Conservation (phyloP, 2,329 filamentous ascomycete genomes). For the Paraphoma sp. region DNA sequence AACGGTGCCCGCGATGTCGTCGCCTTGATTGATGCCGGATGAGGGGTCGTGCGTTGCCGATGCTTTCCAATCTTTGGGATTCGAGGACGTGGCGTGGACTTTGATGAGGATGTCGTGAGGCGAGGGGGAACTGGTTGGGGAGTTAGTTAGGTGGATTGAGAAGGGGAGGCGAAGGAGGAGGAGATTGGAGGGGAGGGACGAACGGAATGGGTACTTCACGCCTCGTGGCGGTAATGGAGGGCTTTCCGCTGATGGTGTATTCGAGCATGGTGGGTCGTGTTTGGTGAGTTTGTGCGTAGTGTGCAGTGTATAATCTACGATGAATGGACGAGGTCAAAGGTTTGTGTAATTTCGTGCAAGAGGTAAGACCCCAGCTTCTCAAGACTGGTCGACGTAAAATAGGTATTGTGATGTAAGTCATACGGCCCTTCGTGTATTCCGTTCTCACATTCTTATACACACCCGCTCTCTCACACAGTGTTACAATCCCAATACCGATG, state of each 20-base stretch:
- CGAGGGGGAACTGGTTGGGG: not conserved
- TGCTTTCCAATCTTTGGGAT: not conserved
- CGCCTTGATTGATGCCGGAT: constrained; percentile 50
- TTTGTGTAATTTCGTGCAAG: too few species aligned
- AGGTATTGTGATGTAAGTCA: too few species aligned
- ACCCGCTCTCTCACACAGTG: too few species aligned
- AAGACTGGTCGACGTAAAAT: too few species aligned
- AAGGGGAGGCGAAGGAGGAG: not conserved
- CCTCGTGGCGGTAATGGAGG: not conserved
- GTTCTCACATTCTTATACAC: too few species aligned
- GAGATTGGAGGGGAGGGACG: not conserved
- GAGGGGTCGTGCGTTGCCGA: not conserved
- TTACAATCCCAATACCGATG: too few species aligned
- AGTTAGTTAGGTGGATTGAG: too few species aligned
- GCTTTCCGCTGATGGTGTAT: not conserved
- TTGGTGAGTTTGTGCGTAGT: too few species aligned
- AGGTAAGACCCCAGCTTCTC: too few species aligned
- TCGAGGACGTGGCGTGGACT: not conserved
- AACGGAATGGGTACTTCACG: not conserved
- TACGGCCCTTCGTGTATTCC: too few species aligned
- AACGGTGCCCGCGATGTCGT: constrained; percentile 62
- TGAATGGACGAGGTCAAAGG: too few species aligned
- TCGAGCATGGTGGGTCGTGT: not conserved
- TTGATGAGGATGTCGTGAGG: not conserved
- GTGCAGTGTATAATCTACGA: too few species aligned